A percentile compares a stretch with the other conserved stretches of the same genome.
These are phyloP conservation scores for Monilinia fructigena DNA, from an alignment of 2,329 filamentous ascomycete species.

Conservation along the genomic window DNA sequence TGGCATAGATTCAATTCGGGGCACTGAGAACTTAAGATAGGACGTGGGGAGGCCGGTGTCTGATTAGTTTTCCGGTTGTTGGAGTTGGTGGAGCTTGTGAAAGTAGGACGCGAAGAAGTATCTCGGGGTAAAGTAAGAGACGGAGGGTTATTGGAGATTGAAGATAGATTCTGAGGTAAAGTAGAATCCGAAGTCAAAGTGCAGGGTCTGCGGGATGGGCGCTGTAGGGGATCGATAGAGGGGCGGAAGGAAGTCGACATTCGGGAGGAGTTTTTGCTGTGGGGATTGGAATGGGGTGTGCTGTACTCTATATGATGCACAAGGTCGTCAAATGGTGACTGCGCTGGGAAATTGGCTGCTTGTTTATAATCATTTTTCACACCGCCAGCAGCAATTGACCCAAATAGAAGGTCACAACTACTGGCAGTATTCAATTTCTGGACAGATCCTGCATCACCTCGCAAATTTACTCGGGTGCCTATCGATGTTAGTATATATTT, in stretches of 20 bases:
- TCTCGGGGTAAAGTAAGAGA: background rate
- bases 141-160: background rate
- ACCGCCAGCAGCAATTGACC: background rate
- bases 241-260: background rate
- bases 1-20: no score
- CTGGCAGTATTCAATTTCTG: background rate
- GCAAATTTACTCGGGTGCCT: background rate
- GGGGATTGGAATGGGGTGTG: background rate
- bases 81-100: background rate
- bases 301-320: no score
- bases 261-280: background rate
- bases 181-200: no score
- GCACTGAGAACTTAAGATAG: no score
- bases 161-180: background rate
- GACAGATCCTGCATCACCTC: background rate
- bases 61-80: no score
- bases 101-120: background rate
- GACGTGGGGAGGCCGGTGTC: no score
- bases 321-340: no score
- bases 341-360: no score
- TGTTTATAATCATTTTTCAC: no score
- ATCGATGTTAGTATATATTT: background rate
- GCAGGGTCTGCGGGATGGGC: background rate
- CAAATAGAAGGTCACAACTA: background rate
- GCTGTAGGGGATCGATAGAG: background rate